Evolutionary conservation across 179 eudicot genomes (phyloP).

Genomic region (Kewa caespitosa): DNA sequence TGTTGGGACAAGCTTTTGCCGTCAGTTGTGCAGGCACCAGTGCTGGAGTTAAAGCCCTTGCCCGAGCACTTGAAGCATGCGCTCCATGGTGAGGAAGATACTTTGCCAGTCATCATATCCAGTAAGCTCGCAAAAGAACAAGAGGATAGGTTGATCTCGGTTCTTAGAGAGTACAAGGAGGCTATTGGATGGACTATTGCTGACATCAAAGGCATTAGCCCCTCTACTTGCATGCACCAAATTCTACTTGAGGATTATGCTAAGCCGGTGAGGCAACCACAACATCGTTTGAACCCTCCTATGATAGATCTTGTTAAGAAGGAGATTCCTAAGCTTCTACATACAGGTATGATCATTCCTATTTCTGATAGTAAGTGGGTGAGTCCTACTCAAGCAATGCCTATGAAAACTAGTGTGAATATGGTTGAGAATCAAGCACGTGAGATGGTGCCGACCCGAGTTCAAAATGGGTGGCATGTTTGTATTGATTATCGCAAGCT

Average conservation of each 20-base stretch:
- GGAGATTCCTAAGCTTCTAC: neutral
- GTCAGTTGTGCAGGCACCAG: neutral
- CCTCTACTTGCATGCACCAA: too few species aligned
- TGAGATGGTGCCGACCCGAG: too few species aligned
- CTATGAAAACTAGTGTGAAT: neutral
- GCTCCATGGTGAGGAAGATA: neutral
- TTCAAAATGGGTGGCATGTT: too few species aligned
- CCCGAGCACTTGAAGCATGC: conserved; percentile 3
- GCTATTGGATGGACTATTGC: conserved; percentile 12
- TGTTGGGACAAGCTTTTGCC: neutral
- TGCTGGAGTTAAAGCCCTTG: too few species aligned
- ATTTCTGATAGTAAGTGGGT: too few species aligned
- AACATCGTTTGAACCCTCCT: neutral
- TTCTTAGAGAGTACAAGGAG: too few species aligned
- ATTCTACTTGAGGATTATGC: too few species aligned
- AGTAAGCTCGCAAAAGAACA: neutral
- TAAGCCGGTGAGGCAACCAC: too few species aligned
- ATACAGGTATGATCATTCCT: neutral
- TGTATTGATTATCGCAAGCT: too few species aligned
- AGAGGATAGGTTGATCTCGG: too few species aligned
- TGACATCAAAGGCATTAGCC: too few species aligned
- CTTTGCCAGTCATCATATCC: conserved; percentile 1
- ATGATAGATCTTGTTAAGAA: neutral
- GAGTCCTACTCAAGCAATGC: neutral
- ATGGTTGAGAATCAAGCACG: too few species aligned